Evolutionary conservation across 257 asterid species (phyloP).

Genomic region (Solanum peruvianum): DNA sequence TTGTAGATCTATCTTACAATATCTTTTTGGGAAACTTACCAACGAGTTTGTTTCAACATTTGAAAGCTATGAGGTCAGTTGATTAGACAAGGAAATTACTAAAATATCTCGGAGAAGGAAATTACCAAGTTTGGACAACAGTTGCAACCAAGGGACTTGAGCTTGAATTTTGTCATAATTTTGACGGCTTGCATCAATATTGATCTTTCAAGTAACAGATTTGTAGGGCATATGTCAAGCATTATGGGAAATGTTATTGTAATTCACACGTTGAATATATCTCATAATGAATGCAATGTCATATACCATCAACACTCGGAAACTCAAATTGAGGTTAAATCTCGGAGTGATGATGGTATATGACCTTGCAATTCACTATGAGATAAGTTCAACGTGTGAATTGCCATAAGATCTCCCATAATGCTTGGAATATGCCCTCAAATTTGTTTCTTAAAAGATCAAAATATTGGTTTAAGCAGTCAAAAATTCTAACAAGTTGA

Average conservation of each 20-base stretch:
- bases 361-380: background rate
- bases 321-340: background rate
- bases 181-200: background rate
- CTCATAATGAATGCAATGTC: background rate
- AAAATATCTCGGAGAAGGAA: background rate
- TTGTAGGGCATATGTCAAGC: background rate
- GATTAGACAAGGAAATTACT: background rate
- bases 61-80: background rate
- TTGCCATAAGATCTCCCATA: background rate
- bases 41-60: background rate
- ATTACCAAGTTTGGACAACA: background rate
- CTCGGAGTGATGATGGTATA: background rate
- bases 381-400: background rate
- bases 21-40: background rate
- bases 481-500: background rate
- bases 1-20: background rate
- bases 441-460: background rate
- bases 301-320: background rate
- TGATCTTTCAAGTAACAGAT: background rate
- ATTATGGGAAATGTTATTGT: background rate
- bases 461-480: background rate
- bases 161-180: background rate
- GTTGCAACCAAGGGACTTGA: background rate
- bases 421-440: background rate
- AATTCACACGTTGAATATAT: background rate